Evolutionary conservation across 2,329 filamentous ascomycete species (phyloP).

Genomic region (Colletotrichum costaricense): DNA sequence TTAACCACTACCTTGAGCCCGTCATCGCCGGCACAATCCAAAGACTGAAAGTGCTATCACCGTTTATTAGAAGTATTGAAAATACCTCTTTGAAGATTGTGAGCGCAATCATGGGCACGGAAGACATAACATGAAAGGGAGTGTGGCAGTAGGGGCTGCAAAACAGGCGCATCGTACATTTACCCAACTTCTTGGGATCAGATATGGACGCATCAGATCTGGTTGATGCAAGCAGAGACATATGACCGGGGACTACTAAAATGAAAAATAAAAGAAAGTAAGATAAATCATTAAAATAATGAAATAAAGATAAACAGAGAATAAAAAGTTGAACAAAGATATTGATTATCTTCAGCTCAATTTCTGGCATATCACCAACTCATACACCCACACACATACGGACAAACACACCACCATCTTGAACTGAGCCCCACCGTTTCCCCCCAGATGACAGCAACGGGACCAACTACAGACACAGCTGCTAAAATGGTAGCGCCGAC

Average conservation of each 20-base stretch:
- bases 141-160: background rate
- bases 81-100: background rate
- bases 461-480: background rate
- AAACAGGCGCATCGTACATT: background rate
- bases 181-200: slow-evolving; percentile 18
- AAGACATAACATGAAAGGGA: background rate
- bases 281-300: background rate
- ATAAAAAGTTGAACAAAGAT: background rate
- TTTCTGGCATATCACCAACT: background rate
- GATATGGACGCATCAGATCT: slow-evolving; percentile 18
- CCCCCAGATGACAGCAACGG: slow-evolving; percentile 12
- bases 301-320: background rate
- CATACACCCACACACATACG: background rate
- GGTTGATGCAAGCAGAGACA: slow-evolving; percentile 1
- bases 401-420: background rate
- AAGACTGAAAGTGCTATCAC: background rate
- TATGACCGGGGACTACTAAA: background rate
- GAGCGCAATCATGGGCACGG: slow-evolving; percentile 1
- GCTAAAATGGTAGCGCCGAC: slow-evolving; percentile 20
- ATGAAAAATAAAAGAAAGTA: background rate
- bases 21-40: background rate
- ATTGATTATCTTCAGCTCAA: background rate
- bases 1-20: background rate
- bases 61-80: background rate
- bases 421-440: slow-evolving; percentile 25